These are phyloP conservation scores for Hypholoma fasciculare DNA, from an alignment of 768 basidiomycete species.

Conservation along the genomic window DNA sequence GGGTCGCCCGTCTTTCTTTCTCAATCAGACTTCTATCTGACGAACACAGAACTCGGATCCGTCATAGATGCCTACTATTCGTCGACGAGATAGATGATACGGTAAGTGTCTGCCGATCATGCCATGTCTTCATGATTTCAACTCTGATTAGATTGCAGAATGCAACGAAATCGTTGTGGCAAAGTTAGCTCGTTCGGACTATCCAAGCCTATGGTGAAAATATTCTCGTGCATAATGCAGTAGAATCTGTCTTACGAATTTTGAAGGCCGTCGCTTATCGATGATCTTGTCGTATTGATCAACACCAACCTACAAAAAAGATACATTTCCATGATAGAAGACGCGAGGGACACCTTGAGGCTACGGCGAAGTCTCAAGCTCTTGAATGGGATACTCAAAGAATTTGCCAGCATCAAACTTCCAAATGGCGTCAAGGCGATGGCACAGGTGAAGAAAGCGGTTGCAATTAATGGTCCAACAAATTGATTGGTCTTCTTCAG, in stretches of 20 bases:
- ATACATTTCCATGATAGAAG: slow-evolving; percentile 38
- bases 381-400: slow-evolving; percentile 67
- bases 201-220: slow-evolving; percentile 67
- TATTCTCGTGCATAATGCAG: slow-evolving; percentile 1
- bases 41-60: slow-evolving; percentile 66
- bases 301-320: slow-evolving; percentile 52
- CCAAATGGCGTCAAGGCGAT: slow-evolving; percentile 65
- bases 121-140: slow-evolving; percentile 1
- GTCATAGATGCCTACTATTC: slow-evolving; percentile 62
- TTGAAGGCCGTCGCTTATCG: slow-evolving; percentile 60
- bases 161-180: slow-evolving; percentile 75
- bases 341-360: slow-evolving; percentile 45
- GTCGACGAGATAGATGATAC: slow-evolving; percentile 79
- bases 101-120: slow-evolving; percentile 35
- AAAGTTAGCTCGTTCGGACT: slow-evolving; percentile 80
- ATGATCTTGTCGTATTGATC: slow-evolving; percentile 55
- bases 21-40: slow-evolving; percentile 62
- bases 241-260: background rate
- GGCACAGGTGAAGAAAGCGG: slow-evolving; percentile 46
- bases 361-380: slow-evolving; percentile 65
- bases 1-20: background rate
- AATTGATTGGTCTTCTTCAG: slow-evolving; percentile 31
- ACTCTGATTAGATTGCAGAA: slow-evolving; percentile 61
- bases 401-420: slow-evolving; percentile 71
- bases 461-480: background rate